A percentile compares a stretch with the other conserved stretches of the same genome.
Conservation (phyloP, 2,329 filamentous ascomycete genomes). For the Thielaviopsis populi region DNA sequence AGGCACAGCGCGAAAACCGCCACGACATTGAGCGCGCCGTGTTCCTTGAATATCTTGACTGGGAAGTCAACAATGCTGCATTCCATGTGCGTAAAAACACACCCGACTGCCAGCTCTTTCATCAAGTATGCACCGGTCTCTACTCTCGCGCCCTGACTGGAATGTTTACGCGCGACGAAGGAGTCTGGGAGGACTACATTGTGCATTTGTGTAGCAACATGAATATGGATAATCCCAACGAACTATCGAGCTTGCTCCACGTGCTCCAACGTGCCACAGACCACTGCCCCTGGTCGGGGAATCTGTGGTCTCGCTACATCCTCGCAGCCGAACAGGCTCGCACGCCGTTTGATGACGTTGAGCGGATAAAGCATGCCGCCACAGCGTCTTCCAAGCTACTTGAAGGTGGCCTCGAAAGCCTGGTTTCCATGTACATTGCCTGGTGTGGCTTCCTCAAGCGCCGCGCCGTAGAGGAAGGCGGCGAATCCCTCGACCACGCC, state of each 20-base stretch:
- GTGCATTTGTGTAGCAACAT: slow-evolving; percentile 48
- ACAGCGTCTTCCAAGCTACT: slow-evolving; percentile 76
- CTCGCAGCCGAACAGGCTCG: slow-evolving; percentile 67
- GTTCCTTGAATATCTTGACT: slow-evolving; percentile 61
- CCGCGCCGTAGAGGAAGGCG: slow-evolving; percentile 55
- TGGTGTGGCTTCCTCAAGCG: slow-evolving; percentile 93
- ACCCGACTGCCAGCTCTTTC: slow-evolving; percentile 29
- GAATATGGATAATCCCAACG: slow-evolving; percentile 18
- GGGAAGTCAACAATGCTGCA: slow-evolving; percentile 55
- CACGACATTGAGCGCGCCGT: slow-evolving; percentile 36
- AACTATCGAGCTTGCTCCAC: slow-evolving; percentile 37
- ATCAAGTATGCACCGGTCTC: slow-evolving; percentile 46
- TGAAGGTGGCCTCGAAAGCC: slow-evolving; percentile 69
- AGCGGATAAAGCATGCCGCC: slow-evolving; percentile 80
- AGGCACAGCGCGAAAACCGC: slow-evolving; percentile 42
- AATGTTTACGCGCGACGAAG: slow-evolving; percentile 56
- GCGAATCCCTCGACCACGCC: slow-evolving; percentile 77
- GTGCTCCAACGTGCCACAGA: slow-evolving; percentile 68
- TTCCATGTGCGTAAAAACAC: slow-evolving; percentile 30
- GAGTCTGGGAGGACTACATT: slow-evolving; percentile 70
- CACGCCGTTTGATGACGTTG: slow-evolving; percentile 63
- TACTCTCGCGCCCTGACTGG: slow-evolving; percentile 62
- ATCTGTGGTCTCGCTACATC: slow-evolving; percentile 80
- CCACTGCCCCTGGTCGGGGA: slow-evolving; percentile 87
- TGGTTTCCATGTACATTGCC: slow-evolving; percentile 79